Conservation (phyloP, 2,329 filamentous ascomycete genomes). For the Corinectria fuckeliana region DNA sequence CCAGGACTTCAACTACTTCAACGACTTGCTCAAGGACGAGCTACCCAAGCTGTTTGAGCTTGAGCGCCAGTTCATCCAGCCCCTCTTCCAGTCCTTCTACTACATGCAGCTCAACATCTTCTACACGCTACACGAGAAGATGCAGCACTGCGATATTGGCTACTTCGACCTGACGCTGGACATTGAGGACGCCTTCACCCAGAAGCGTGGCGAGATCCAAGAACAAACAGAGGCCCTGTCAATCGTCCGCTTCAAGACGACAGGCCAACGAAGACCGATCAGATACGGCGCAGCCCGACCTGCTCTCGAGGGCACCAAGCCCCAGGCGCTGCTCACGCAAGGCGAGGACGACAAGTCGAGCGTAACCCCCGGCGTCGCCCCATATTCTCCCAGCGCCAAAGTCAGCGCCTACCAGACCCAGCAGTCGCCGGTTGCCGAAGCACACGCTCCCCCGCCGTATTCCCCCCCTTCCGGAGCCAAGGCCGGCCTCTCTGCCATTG, state of each 20-base stretch:
- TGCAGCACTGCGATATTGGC: conserved; percentile 96
- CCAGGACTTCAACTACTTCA: conserved; percentile 97
- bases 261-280: conserved; percentile 69
- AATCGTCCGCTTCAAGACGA: conserved; percentile 92
- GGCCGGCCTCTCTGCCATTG: conserved; percentile 53
- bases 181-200: conserved; percentile 88
- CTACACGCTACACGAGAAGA: conserved; percentile 96
- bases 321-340: conserved; percentile 58
- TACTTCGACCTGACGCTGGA: conserved; percentile 95
- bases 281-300: conserved; percentile 67
- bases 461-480: conserved; percentile 53
- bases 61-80: conserved; percentile 93
- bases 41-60: conserved; percentile 88
- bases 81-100: conserved; percentile 98
- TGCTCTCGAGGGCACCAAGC: conserved; percentile 55
- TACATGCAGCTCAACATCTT: conserved; percentile 99
- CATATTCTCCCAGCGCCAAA: conserved; percentile 36
- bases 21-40: conserved; percentile 95
- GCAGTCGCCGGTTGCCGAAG: conserved; percentile 51
- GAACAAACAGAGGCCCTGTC: conserved; percentile 82
- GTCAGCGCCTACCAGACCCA: conserved; percentile 45
- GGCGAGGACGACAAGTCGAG: conserved; percentile 46
- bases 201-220: conserved; percentile 88
- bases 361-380: conserved; percentile 24
- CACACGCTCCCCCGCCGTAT: conserved; percentile 74